Evolutionary conservation across 805 yeast species (phyloP).

Genomic region (Lachancea fermentati): DNA sequence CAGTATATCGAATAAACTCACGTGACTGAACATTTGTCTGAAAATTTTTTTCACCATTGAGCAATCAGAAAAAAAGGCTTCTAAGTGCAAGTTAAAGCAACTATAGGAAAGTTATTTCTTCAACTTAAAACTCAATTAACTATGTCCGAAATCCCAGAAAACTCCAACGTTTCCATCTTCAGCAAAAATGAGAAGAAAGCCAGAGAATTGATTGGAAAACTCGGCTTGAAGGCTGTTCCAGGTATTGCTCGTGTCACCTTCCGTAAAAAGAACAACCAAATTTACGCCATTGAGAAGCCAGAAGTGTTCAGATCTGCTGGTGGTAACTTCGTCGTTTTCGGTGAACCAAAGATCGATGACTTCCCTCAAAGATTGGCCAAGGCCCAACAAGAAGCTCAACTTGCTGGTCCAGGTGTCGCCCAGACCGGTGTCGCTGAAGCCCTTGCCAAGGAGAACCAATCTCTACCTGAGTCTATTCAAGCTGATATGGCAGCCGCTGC

Average conservation of each 20-base stretch:
- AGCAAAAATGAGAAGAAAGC: slow-evolving; percentile 95
- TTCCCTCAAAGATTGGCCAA: slow-evolving; percentile 81
- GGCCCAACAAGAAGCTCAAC: slow-evolving; percentile 58
- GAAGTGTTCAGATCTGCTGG: slow-evolving; percentile 91
- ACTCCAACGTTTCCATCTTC: slow-evolving; percentile 49
- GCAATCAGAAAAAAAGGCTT: background rate
- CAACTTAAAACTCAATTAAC: background rate
- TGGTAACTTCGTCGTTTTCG: slow-evolving; percentile 94
- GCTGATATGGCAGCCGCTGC: slow-evolving; percentile 68
- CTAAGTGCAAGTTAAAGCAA: background rate
- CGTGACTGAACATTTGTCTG: background rate
- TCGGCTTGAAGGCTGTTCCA: slow-evolving; percentile 83
- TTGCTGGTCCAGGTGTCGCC: slow-evolving; percentile 40
- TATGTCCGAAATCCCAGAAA: slow-evolving; percentile 28
- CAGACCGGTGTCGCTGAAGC: slow-evolving; percentile 34
- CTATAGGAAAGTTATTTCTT: background rate
- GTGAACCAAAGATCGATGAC: slow-evolving; percentile 97
- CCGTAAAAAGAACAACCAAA: slow-evolving; percentile 86
- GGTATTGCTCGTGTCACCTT: slow-evolving; percentile 94
- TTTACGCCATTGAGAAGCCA: slow-evolving; percentile 87
- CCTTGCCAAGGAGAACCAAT: slow-evolving; percentile 10
- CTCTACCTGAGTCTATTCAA: slow-evolving; percentile 67
- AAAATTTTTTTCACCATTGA: slow-evolving; percentile 1
- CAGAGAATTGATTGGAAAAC: slow-evolving; percentile 79
- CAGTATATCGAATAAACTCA: background rate